Evolutionary conservation across 192 early-diverging fungal genomes (phyloP).

Genomic region (Nowakowskiella sp.): DNA sequence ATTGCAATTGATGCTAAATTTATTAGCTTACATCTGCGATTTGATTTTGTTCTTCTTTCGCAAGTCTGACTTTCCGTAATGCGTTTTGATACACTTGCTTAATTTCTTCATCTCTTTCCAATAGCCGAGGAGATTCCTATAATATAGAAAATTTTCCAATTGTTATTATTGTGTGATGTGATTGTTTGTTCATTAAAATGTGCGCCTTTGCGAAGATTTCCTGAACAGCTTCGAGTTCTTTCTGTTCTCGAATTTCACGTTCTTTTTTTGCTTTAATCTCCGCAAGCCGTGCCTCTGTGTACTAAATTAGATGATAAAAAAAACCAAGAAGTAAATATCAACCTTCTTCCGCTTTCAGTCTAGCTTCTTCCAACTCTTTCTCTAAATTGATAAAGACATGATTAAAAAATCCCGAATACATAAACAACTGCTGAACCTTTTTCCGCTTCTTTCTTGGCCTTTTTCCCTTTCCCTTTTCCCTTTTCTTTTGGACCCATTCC

Average conservation of each 20-base stretch:
- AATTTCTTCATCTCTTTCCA: slow-evolving; percentile 22
- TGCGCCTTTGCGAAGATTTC: slow-evolving; percentile 32
- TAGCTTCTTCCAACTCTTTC: too few relatives aligned
- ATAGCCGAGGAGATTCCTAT: slow-evolving; percentile 29
- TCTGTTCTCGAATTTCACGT: slow-evolving; percentile 24
- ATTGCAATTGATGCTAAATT: neutral
- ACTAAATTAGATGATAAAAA: too few relatives aligned
- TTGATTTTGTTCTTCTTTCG: neutral
- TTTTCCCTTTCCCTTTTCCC: too few relatives aligned
- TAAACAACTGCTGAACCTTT: too few relatives aligned
- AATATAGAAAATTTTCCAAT: neutral
- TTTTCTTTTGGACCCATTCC: too few relatives aligned
- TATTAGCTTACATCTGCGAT: slow-evolving; percentile 6
- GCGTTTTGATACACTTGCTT: slow-evolving; percentile 1
- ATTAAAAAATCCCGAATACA: too few relatives aligned
- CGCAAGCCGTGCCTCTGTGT: slow-evolving; percentile 31
- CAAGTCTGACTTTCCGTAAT: neutral
- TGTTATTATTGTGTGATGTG: neutral
- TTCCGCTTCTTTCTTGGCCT: too few relatives aligned
- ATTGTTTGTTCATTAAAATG: too few relatives aligned
- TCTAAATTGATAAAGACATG: too few relatives aligned
- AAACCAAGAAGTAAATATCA: too few relatives aligned
- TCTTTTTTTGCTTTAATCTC: slow-evolving; percentile 32
- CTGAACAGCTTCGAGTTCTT: slow-evolving; percentile 35
- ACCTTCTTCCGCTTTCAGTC: too few relatives aligned